Evolutionary conservation across 2,329 filamentous ascomycete species (phyloP).

Genomic region (Sporothrix curviconia): DNA sequence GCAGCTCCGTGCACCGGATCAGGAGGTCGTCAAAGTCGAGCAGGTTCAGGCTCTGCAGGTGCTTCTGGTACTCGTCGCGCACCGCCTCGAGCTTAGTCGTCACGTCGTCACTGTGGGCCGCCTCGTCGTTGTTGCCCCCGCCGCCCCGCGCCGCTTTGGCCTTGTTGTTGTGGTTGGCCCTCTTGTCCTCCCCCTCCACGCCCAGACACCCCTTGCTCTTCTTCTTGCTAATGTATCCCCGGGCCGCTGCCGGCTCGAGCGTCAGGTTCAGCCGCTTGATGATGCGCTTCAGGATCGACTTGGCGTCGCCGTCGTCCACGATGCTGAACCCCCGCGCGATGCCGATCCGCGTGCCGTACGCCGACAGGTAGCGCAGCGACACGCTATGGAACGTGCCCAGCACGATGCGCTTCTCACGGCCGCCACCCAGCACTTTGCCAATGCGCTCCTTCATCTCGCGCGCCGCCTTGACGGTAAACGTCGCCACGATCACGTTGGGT

Average conservation of each 20-base stretch:
- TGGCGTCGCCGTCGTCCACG: slow-evolving; percentile 75
- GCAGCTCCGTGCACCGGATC: slow-evolving; percentile 71
- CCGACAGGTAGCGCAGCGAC: slow-evolving; percentile 72
- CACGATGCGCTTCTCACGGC: slow-evolving; percentile 67
- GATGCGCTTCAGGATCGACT: slow-evolving; percentile 73
- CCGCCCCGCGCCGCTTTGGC: no score
- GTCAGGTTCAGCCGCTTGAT: slow-evolving; percentile 64
- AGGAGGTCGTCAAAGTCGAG: slow-evolving; percentile 94
- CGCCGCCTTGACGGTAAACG: slow-evolving; percentile 93
- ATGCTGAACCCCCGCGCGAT: slow-evolving; percentile 81
- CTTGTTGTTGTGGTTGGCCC: slow-evolving; percentile 27
- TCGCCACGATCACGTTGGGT: slow-evolving; percentile 87
- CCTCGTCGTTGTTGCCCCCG: slow-evolving; percentile 19
- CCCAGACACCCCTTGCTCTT: slow-evolving; percentile 49
- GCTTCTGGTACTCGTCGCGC: slow-evolving; percentile 71
- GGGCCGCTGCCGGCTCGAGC: slow-evolving; percentile 59
- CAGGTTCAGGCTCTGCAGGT: slow-evolving; percentile 68
- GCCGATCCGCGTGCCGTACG: slow-evolving; percentile 79
- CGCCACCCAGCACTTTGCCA: slow-evolving; percentile 69
- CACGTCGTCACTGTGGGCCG: slow-evolving; percentile 31
- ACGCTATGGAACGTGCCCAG: slow-evolving; percentile 95
- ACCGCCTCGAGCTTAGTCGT: slow-evolving; percentile 58
- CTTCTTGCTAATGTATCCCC: slow-evolving; percentile 66
- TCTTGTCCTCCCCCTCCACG: slow-evolving; percentile 33
- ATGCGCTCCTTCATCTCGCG: slow-evolving; percentile 89